Conservation (phyloP, 2,329 filamentous ascomycete genomes). For the Aspergillus transmontanensis region DNA sequence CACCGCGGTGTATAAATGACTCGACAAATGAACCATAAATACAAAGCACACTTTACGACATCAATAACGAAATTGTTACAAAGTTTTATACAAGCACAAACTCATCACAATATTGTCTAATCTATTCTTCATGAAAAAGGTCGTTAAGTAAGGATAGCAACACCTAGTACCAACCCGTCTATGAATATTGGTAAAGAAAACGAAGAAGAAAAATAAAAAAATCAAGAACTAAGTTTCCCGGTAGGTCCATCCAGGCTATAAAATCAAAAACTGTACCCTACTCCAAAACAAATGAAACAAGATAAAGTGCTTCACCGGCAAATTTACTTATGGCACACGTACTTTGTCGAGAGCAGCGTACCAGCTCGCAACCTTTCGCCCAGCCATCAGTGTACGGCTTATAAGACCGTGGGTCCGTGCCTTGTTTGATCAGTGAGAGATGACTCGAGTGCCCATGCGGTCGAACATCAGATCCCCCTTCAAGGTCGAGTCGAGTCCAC, state of each 20-base stretch:
- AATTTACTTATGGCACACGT: not conserved
- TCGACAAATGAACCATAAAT: not conserved
- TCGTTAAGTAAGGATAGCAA: not conserved
- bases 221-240: not conserved
- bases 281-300: slow-evolving; percentile 4
- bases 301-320: not conserved
- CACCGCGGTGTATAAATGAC: not conserved
- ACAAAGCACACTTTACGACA: not conserved
- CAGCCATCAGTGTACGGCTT: slow-evolving; percentile 3
- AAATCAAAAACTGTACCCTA: slow-evolving; percentile 1
- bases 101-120: not conserved
- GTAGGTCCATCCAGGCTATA: not conserved
- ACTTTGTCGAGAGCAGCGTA: not conserved
- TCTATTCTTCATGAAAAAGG: slow-evolving; percentile 7
- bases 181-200: slow-evolving; percentile 9
- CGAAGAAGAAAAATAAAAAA: too few relatives aligned
- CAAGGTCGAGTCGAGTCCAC: slow-evolving; percentile 43
- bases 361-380: not conserved
- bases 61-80: not conserved
- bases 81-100: not conserved
- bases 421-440: slow-evolving; percentile 21
- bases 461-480: slow-evolving; percentile 47
- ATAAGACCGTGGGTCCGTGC: not conserved
- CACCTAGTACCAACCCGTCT: slow-evolving; percentile 13
- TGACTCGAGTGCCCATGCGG: slow-evolving; percentile 45